phyloP scores from a whole-genome alignment of 148 eudicot species.

The Heliamphora exappendiculata region DNA sequence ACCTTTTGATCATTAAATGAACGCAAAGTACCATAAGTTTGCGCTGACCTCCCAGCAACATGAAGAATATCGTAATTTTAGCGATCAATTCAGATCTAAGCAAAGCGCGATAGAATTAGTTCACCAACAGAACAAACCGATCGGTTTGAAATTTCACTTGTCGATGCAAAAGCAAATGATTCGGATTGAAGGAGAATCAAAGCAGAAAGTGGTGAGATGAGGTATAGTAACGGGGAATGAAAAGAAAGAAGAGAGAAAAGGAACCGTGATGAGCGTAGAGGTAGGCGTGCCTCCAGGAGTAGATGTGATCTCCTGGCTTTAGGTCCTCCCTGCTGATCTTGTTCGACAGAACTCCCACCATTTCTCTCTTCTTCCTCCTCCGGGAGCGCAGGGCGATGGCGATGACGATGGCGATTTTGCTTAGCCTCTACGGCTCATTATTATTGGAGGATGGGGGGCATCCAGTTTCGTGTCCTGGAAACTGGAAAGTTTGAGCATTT shows the following conservation, averaged over 20 bases:
- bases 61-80: neutral
- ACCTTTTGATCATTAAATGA: no score
- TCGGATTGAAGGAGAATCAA: neutral
- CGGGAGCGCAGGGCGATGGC: neutral
- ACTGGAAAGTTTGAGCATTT: no score
- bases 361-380: neutral
- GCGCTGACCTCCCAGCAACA: neutral
- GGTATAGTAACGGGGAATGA: no score
- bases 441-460: neutral
- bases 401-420: neutral
- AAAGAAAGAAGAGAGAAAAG: neutral
- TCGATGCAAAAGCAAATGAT: neutral
- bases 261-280: slow-evolving; percentile 69
- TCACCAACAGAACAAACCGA: neutral
- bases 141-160: neutral
- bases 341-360: slow-evolving; percentile 46
- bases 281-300: slow-evolving; percentile 57
- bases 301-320: slow-evolving; percentile 68
- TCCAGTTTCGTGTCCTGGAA: neutral
- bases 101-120: neutral
- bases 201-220: neutral
- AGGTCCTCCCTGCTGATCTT: slow-evolving; percentile 40
- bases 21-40: no score
- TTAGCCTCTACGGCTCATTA: neutral
- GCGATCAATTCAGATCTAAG: neutral